Base-by-base conservation (phyloP, 306 rosid genomes). In the Cucumis melo region DNA sequence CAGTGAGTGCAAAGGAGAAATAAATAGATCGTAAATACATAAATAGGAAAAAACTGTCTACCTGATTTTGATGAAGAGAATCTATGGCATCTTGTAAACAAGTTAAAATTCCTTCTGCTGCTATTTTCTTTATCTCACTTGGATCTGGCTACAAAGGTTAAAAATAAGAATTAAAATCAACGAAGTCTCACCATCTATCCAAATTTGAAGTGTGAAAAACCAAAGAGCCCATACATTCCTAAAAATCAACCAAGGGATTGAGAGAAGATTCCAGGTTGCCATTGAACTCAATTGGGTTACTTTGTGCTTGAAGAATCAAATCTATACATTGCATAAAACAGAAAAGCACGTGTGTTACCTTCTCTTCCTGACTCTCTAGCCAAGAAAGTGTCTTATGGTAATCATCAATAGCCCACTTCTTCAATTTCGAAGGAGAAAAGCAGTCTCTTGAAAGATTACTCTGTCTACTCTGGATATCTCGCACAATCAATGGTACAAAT, bases 291-390 rank as follows among this genome's bases (percentile, higher is more conserved):
- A 12, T 14, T 14, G 13, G 34, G 50, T 4, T n/a, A 74, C 50
- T 36, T 29, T 21, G 54, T 56, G 36, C 27, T 41, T 56, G 53
- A 41, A 59, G 29, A 23, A 75, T 64, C 29, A 63, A 48, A 34
- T 17, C 27, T 70, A 70, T 46, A 44, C 16, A 32, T 29, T 24
- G 59, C 59, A 12, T 20, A 72, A 58, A 20, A 63, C 8, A 70
- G 51, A 46, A 8, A 57, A 59, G 56, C 58, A 73, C 16, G 38
- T 53, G 19, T 44, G 48, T 41, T 65, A 94, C 97, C 96, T 94
- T 89, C 84, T 91, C 97, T 82, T 94, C 98, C 86, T 90, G 98
- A 84, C 86, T 86, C 87, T 94, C 95, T 82, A 94, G 85, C 98
- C 98, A 94, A 57, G 83, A 84, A 76, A 90, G 80, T 14, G 96